phyloP scores from a whole-genome alignment of 306 rosid species.

The Trifolium fragiferum region DNA sequence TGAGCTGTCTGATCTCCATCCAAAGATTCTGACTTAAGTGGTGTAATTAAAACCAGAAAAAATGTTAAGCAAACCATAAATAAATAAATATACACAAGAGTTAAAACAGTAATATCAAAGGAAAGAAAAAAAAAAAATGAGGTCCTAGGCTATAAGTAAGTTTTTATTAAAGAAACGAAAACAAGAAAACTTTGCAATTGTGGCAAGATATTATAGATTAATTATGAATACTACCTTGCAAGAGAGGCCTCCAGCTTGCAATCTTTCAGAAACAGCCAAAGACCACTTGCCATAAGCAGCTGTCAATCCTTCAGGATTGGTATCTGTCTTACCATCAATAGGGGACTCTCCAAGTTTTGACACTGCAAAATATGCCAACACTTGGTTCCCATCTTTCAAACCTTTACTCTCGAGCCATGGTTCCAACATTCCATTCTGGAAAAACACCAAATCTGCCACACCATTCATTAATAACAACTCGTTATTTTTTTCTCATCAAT shows the following conservation, averaged over 20 bases:
- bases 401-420: conserved; percentile 87
- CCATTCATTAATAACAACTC: neutral
- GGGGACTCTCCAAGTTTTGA: conserved; percentile 92
- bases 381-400: conserved; percentile 73
- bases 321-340: conserved; percentile 85
- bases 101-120: neutral
- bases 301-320: conserved; percentile 93
- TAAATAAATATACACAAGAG: neutral
- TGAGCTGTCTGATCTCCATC: neutral
- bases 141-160: too few species aligned
- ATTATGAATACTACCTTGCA: conserved; percentile 63
- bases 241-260: conserved; percentile 82
- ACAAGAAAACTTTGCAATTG: neutral
- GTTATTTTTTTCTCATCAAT: neutral
- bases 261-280: conserved; percentile 68
- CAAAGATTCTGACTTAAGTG: neutral
- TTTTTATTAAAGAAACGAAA: neutral
- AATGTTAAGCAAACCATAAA: neutral
- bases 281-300: conserved; percentile 97
- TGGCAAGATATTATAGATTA: neutral
- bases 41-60: neutral
- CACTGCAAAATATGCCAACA: conserved; percentile 90
- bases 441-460: conserved; percentile 93
- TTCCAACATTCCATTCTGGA: conserved; percentile 99
- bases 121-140: neutral